Evolutionary conservation across 176 grass and related monocot genomes (phyloP), one percentile per base, ranked within the genome.

Genomic region (Aegilops speltoides): DNA sequence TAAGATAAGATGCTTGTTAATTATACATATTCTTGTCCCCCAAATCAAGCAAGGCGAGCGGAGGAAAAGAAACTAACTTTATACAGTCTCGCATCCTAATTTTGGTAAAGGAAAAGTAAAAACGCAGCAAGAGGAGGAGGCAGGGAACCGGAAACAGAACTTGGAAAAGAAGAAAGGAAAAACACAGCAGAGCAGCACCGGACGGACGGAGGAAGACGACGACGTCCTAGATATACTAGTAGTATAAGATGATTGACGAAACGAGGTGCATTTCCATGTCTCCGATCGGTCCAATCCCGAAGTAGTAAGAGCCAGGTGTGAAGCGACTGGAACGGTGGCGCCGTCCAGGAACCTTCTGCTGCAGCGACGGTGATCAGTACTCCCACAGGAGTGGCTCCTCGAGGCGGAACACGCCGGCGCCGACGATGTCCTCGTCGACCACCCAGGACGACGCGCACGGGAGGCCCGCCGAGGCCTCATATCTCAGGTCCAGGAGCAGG

Each of bases 301-400:
- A 43, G 10, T 8, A 40, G 22, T 10, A 24, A 38, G 63, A 26
- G 56, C 23, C 63, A 34, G 2, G 59, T 45, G 32, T 20, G 60
- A 20, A 67, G 62, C 1, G 16, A 36, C 45, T 52, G 68, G 68
- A 32, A 41, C 17, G 12, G n/a, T 8, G 31, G 5, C 46, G 5
- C 46, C 8, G 57, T 66, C 78, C 78, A 28, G 23, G 79, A 77
- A 70, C 64, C 50, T 54, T 62, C 13, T 2, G 9, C 56, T 0
- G 57, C 38, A 8, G 31, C 12, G 6, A 25, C 83, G 80, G 43
- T 74, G n/a, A 76, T 91, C 80, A 96, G 79, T 97, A 92, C 46
- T 91, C 90, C 95, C 95, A 97, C 43, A 97, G 71, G 54, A 90
- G 88, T 4, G 95, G 95, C 10, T 97, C 95, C 72, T 97, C 95